phyloP scores from a whole-genome alignment of 768 basidiomycete genomes.

The Lactarius trivialis region DNA sequence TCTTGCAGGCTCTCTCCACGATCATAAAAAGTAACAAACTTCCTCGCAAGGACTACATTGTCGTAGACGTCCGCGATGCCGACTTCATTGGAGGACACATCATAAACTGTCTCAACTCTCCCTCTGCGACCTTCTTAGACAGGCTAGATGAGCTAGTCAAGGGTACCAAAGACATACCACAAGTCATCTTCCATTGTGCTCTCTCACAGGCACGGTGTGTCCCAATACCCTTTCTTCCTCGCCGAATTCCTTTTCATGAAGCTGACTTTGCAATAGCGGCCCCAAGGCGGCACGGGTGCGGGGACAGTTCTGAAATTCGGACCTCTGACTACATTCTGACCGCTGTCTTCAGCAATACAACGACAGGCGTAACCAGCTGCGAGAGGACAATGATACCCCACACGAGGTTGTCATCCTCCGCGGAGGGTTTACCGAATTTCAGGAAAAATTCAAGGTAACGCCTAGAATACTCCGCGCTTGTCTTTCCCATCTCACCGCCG shows the following conservation, averaged over 20 bases:
- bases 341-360: conserved; percentile 33
- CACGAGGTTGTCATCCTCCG: conserved; percentile 61
- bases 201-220: conserved; percentile 71
- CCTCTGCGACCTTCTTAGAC: conserved; percentile 52
- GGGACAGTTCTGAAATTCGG: conserved; percentile 19
- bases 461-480: conserved; percentile 1
- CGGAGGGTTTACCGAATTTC: conserved; percentile 70
- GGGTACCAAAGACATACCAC: conserved; percentile 52
- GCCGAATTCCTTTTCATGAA: neutral
- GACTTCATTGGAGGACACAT: conserved; percentile 80
- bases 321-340: conserved; percentile 9
- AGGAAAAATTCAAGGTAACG: conserved; percentile 56
- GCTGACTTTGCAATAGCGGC: conserved; percentile 42
- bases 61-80: conserved; percentile 82
- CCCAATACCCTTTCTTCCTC: neutral
- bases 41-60: conserved; percentile 58
- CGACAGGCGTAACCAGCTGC: conserved; percentile 59
- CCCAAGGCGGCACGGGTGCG: conserved; percentile 69
- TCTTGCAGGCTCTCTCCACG: conserved; percentile 54
- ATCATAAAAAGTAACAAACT: conserved; percentile 62
- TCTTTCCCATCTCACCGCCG: neutral
- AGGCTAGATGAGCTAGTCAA: conserved; percentile 53
- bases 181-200: conserved; percentile 73
- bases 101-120: conserved; percentile 52
- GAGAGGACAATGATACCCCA: conserved; percentile 37